These are phyloP conservation scores for Ceratobasidium sp. DNA, from an alignment of 1,284 basidiomycete species.

Conservation along the genomic window DNA sequence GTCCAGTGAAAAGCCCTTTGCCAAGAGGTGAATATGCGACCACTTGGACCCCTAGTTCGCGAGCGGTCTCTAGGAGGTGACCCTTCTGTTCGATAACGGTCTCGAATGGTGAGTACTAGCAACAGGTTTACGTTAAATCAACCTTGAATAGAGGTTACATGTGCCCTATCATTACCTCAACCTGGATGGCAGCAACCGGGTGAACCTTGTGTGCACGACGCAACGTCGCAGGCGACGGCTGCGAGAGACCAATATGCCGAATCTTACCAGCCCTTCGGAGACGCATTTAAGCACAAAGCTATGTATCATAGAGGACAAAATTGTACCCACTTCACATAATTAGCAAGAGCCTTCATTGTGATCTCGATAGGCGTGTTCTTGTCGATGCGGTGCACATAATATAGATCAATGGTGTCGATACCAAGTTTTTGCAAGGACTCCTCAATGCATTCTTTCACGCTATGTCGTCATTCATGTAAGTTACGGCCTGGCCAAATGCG, in stretches of 20 bases:
- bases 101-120: conserved; percentile 65
- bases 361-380: conserved; percentile 51
- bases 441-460: conserved; percentile 54
- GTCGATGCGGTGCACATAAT: conserved; percentile 56
- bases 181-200: conserved; percentile 69
- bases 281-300: background rate
- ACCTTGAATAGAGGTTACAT: background rate
- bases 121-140: background rate
- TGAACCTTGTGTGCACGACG: conserved; percentile 71
- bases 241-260: conserved; percentile 48
- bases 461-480: conserved; percentile 2
- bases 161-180: conserved; percentile 55
- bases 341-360: conserved; percentile 63
- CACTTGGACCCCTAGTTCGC: conserved; percentile 55
- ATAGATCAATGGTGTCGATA: conserved; percentile 56
- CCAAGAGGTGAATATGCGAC: conserved; percentile 58
- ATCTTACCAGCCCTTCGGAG: conserved; percentile 57
- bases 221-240: conserved; percentile 66
- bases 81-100: conserved; percentile 64
- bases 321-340: conserved; percentile 62
- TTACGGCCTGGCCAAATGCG: background rate
- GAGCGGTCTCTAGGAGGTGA: conserved; percentile 58
- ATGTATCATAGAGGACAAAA: background rate
- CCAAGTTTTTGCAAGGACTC: conserved; percentile 58
- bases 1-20: conserved; percentile 56